Base-by-base conservation (phyloP, 192 early-diverging fungal species). In the Podila epicladia region DNA sequence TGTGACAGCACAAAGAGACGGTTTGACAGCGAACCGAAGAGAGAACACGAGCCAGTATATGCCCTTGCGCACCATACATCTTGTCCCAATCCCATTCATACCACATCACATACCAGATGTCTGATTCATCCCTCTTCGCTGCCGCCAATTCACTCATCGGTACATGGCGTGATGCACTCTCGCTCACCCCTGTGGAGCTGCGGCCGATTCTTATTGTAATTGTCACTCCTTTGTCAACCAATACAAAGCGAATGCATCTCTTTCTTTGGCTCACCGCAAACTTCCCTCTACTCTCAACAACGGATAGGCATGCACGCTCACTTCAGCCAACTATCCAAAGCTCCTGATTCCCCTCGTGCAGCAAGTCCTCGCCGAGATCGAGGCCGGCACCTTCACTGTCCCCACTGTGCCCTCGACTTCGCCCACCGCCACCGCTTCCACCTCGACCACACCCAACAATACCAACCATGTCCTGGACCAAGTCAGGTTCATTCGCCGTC, bases 301-400 rank as follows among this genome's bases (percentile, higher is more conserved):
- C 59, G 6, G 26, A 74, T 64, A 79, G 75, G 75, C 75, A 0
- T 79, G 75, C 12, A 68, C 75, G 5, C 19, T 72, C 11, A 64
- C 61, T 19, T 64, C 67, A 24, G 75, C 75, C 65, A 79, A 79
- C 65, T 68, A 29, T 22, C 75, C 75, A 17, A 79, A 79, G 57
- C 31, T 79, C 7, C 37, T 79, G 5, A 48, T 79, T 2, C 75
- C 75, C 11, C 53, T 79, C 20, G 75, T 79, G 8, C 75, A 79
- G 0, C 75, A 79, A 22, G 65, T 53, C 8, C 53, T 79, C 11
- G 2, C 51, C 9, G 70, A 72, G 20, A 79, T 79, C 28, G 35
- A 29, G 17, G n/a, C 58, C 22, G 70, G 70, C 6, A 32, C 64
- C 19, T 19, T 79, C 22, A 17, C 26, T 17, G 58, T 68, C 6